phyloP scores from a whole-genome alignment of 139 green algal genomes.

The Chlamydomonas asymmetrica region DNA sequence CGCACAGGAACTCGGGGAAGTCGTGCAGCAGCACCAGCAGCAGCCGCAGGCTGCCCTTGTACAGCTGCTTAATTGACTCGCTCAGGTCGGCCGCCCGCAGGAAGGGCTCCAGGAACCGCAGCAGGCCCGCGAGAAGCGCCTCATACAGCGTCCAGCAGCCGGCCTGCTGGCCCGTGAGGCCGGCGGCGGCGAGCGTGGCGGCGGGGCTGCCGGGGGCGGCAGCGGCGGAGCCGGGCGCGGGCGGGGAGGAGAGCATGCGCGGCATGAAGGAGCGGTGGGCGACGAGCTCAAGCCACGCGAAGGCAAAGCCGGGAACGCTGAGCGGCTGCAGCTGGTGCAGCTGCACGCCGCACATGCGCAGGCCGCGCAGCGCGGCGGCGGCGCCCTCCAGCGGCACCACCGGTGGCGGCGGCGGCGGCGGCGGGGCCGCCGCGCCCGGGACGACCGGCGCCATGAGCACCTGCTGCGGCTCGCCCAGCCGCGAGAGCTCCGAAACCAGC shows the following conservation, averaged over 20 bases:
- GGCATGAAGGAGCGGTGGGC: conserved; percentile 92
- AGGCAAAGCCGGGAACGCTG: conserved; percentile 91
- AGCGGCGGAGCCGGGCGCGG: background rate
- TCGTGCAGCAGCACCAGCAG: conserved; percentile 99
- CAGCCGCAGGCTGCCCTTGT: conserved; percentile 94
- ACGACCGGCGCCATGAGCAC: conserved; percentile 24
- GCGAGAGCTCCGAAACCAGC: conserved; percentile 80
- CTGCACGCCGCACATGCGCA: conserved; percentile 37
- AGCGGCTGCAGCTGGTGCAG: conserved; percentile 82
- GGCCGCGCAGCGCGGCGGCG: conserved; percentile 14
- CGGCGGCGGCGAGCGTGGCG: conserved; percentile 57
- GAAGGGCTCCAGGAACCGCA: conserved; percentile 97
- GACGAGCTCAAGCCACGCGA: conserved; percentile 95
- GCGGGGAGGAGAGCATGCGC: conserved; percentile 75
- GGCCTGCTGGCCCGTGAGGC: conserved; percentile 53
- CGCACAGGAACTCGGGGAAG: conserved; percentile 99
- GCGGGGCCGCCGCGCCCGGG: background rate
- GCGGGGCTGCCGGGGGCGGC: background rate
- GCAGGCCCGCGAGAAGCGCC: conserved; percentile 67
- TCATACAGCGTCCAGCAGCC: conserved; percentile 37
- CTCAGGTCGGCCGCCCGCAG: conserved; percentile 85
- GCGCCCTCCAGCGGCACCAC: background rate
- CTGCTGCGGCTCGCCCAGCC: conserved; percentile 50
- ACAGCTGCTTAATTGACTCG: conserved; percentile 83
- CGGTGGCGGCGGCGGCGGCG: background rate